Base-by-base conservation (phyloP, 139 green algal genomes). In the Chlorella sp. region DNA sequence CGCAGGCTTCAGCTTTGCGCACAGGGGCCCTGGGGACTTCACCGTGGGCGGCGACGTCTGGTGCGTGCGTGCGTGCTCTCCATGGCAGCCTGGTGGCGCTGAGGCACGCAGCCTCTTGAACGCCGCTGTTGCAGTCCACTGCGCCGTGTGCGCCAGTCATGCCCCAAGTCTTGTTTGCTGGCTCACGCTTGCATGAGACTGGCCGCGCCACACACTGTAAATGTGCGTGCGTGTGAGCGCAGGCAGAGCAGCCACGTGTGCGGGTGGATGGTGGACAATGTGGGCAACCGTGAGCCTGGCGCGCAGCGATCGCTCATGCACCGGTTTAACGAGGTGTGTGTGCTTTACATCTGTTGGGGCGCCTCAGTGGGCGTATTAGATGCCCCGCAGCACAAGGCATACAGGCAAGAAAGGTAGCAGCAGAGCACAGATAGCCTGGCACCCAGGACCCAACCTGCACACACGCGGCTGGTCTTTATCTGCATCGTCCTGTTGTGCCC, bases 371-470 rank as follows among this genome's bases (percentile, higher is more conserved):
- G 5, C 1, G 31, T 73, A 17, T 60, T 67, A 27, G 50, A 6
- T 30, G 64, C 35, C n/a, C 26, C 66, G 31, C 33, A 36, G 2
- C 31, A 22, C 1, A 61, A 67, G 27, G 31, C 69, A 35, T 6
- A 4, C 22, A 31, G 63, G n/a, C 49, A 67, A 49, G n/a, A 68
- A 59, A 27, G 49, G 2, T 70, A 50, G 72, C 64, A 68, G 34
- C 17, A 31, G 31, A 51, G 64, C 63, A 26, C 10, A 17, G 42
- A 17, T 17, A 55, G 42, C 10, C 42, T 26, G 17, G 42, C 10
- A 17, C 42, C 10, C 17, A 17, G 42, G 14, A 64, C 22, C 14
- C 24, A 20, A 64, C 17, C 24, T 10, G 55, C 42, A 55, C 42
- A 55, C 42, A 55, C n/a, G n/a, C n/a, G n/a, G n/a, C n/a, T n/a